Evolutionary conservation across 352 stramenopile species (phyloP).

Genomic region (Phytophthora nicotianae): DNA sequence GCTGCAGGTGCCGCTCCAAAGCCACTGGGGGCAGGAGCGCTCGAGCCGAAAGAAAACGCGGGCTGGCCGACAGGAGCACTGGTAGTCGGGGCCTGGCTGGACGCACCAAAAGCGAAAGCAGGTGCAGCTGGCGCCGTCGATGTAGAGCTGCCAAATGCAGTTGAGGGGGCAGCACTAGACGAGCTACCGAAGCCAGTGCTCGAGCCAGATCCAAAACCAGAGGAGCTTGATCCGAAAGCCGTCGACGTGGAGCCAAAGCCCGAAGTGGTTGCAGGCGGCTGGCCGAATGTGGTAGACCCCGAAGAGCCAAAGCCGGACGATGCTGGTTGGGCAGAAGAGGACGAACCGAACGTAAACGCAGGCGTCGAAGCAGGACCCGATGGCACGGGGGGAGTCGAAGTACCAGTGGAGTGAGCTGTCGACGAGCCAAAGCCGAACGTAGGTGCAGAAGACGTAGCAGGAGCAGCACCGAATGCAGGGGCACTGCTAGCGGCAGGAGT

Average conservation of each 20-base stretch:
- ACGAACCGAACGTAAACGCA: constrained; percentile 50
- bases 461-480: constrained; percentile 34
- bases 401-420: constrained; percentile 9
- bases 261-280: constrained; percentile 34
- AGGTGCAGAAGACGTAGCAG: constrained; percentile 19
- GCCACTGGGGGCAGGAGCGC: constrained; percentile 20
- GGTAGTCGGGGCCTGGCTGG: constrained; percentile 34
- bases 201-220: constrained; percentile 42
- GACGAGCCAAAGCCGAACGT: constrained; percentile 28
- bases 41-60: constrained; percentile 46
- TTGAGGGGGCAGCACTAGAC: constrained; percentile 27
- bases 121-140: constrained; percentile 37
- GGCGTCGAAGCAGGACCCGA: constrained; percentile 23
- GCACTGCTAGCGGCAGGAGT: constrained; percentile 17
- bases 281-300: constrained; percentile 33
- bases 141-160: constrained; percentile 41
- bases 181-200: constrained; percentile 37
- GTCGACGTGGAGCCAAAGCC: constrained; percentile 47
- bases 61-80: constrained; percentile 33
- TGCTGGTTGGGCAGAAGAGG: constrained; percentile 25
- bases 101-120: constrained; percentile 48
- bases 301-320: constrained; percentile 35
- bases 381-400: constrained; percentile 13
- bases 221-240: constrained; percentile 33
- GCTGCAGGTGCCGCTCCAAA: constrained; percentile 33